phyloP scores from a whole-genome alignment of 192 early-diverging fungal species.

The Coemansia asiatica region DNA sequence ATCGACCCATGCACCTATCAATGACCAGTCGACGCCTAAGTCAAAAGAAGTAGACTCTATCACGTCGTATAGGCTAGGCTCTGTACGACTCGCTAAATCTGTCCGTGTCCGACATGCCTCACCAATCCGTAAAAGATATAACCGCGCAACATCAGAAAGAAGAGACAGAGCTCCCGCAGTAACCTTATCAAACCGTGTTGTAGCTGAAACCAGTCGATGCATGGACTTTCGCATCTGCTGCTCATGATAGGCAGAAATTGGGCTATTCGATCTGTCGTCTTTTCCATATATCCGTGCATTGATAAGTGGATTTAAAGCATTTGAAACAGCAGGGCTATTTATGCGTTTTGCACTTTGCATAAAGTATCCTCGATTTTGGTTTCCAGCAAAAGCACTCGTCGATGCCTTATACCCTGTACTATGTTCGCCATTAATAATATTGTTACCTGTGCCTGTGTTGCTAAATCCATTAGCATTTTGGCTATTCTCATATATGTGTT shows the following conservation, averaged over 20 bases:
- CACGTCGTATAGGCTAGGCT: constrained; percentile 41
- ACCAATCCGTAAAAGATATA: constrained; percentile 47
- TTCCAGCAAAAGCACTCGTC: background rate
- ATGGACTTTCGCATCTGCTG: constrained; percentile 44
- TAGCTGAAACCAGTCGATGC: constrained; percentile 47
- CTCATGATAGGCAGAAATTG: constrained; percentile 27
- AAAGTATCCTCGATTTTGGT: background rate
- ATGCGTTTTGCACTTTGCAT: background rate
- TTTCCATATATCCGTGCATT: constrained; percentile 26
- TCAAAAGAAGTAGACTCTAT: constrained; percentile 25
- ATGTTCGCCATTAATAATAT: no score
- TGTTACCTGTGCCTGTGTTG: background rate
- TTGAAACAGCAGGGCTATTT: background rate
- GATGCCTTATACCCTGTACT: background rate
- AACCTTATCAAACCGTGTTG: constrained; percentile 42
- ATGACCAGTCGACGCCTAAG: constrained; percentile 28
- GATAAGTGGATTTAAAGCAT: constrained; percentile 14
- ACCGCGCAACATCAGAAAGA: constrained; percentile 37
- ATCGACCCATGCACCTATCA: constrained; percentile 25
- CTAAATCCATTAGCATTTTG: background rate
- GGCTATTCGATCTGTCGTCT: constrained; percentile 3
- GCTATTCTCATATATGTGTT: background rate
- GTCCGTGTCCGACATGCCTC: constrained; percentile 46
- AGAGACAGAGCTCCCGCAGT: constrained; percentile 34
- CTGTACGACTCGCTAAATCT: constrained; percentile 38